phyloP scores from a whole-genome alignment of 176 grass and related monocot species.

The Rhynchospora tenuis region DNA sequence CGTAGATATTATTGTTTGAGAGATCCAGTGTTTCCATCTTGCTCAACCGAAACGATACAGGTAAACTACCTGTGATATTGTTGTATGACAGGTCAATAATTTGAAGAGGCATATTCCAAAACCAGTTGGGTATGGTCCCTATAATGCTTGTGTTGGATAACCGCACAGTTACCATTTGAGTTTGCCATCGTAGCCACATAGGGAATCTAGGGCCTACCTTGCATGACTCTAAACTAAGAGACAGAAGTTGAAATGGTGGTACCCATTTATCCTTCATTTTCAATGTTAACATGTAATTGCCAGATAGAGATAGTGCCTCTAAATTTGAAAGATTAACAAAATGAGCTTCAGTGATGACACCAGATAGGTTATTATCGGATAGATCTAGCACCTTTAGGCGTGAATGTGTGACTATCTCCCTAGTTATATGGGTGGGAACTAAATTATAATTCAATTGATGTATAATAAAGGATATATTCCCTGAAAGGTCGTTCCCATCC shows the following conservation, averaged over 20 bases:
- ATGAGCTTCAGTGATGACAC: neutral
- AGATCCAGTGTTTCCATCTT: neutral
- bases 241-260: constrained; percentile 24
- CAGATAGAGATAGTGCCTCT: neutral
- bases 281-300: neutral
- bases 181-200: constrained; percentile 2
- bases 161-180: neutral
- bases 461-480: neutral
- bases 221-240: neutral
- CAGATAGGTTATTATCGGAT: neutral
- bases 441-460: neutral
- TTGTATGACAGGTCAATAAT: neutral
- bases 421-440: constrained; percentile 1
- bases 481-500: neutral
- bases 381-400: neutral
- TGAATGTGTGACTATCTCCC: neutral
- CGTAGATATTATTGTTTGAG: neutral
- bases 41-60: neutral
- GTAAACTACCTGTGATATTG: neutral
- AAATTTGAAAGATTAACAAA: neutral
- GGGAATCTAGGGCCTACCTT: constrained; percentile 16
- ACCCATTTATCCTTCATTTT: constrained; percentile 4
- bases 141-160: neutral
- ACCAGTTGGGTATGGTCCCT: neutral
- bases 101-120: neutral